These are phyloP conservation scores for Diospyros lotus DNA, from an alignment of 148 eudicot species.

Conservation along the genomic window DNA sequence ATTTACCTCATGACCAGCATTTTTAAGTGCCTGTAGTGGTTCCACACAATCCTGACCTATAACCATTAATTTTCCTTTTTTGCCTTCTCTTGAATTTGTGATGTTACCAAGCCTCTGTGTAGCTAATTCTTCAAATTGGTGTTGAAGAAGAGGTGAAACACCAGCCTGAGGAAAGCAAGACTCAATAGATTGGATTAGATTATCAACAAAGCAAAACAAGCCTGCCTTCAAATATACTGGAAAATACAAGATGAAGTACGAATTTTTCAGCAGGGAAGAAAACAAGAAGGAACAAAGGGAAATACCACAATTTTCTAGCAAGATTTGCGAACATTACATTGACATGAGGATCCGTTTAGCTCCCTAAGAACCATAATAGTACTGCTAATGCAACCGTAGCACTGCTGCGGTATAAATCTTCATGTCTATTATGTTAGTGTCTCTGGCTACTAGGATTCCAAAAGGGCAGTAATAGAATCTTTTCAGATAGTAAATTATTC, in stretches of 20 bases:
- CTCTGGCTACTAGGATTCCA: no score
- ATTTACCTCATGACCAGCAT: slow-evolving; percentile 71
- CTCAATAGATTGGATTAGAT: background rate
- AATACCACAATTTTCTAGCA: no score
- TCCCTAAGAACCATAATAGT: no score
- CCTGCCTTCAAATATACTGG: background rate
- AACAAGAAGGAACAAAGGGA: no score
- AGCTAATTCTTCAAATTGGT: slow-evolving; percentile 69
- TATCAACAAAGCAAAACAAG: background rate
- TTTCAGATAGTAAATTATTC: no score
- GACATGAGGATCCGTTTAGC: no score
- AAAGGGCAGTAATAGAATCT: no score
- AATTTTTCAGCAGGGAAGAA: no score
- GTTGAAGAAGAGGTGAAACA: slow-evolving; percentile 69
- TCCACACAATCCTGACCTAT: slow-evolving; percentile 88
- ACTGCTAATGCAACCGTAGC: no score
- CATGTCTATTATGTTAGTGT: no score
- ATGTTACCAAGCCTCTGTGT: slow-evolving; percentile 34
- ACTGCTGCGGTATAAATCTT: no score
- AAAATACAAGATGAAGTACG: background rate
- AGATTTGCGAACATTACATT: no score
- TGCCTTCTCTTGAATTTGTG: slow-evolving; percentile 23
- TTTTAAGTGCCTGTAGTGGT: slow-evolving; percentile 88
- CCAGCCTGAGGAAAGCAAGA: slow-evolving; percentile 55
- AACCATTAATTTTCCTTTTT: slow-evolving; percentile 45